phyloP scores from a whole-genome alignment of 169 alveolate species.

The Plasmodium berghei region DNA sequence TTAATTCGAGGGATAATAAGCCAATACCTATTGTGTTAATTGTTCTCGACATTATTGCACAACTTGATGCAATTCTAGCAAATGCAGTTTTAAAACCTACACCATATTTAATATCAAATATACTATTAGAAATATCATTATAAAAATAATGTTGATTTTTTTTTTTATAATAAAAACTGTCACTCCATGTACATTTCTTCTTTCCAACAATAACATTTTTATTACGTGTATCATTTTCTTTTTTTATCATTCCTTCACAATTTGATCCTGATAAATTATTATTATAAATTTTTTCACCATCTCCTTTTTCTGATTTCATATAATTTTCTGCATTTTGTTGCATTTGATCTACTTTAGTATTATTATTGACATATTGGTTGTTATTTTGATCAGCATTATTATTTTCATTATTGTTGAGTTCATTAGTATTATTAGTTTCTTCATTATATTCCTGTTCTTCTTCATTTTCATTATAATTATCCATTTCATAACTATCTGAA shows the following conservation, averaged over 20 bases:
- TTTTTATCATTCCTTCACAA: neutral
- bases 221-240: neutral
- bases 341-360: neutral
- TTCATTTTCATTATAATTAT: constrained; percentile 16
- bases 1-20: constrained; percentile 87
- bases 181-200: constrained; percentile 26
- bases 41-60: constrained; percentile 91
- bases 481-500: constrained; percentile 4
- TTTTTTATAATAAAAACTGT: constrained; percentile 24
- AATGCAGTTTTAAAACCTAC: constrained; percentile 91
- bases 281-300: too few species aligned
- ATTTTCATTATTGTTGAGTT: neutral
- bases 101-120: constrained; percentile 83
- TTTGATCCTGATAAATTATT: neutral
- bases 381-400: neutral
- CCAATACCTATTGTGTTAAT: constrained; percentile 91
- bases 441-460: neutral
- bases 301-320: neutral
- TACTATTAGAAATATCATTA: constrained; percentile 63
- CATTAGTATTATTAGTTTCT: neutral
- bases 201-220: neutral
- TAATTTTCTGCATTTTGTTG: neutral
- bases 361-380: neutral
- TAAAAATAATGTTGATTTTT: constrained; percentile 60
- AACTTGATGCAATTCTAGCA: constrained; percentile 89